phyloP scores from a whole-genome alignment of 192 early-diverging fungal species.

The Pilaira anomala region DNA sequence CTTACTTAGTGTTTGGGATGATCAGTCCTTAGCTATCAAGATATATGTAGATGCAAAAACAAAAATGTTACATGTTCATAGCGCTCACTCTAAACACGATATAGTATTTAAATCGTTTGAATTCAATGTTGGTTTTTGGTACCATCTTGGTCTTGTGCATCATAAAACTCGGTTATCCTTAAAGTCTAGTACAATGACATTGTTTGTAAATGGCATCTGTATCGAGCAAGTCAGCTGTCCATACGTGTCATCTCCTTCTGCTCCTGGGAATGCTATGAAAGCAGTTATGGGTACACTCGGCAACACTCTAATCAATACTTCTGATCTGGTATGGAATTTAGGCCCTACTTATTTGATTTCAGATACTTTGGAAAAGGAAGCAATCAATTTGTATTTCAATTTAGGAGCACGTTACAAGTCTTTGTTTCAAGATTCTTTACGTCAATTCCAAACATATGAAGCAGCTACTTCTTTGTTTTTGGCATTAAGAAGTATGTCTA shows the following conservation, averaged over 20 bases:
- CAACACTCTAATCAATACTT: constrained; percentile 16
- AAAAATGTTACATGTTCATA: constrained; percentile 41
- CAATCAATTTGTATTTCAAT: constrained; percentile 58
- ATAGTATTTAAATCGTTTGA: constrained; percentile 47
- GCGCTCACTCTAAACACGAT: constrained; percentile 42
- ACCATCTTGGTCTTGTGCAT: constrained; percentile 67
- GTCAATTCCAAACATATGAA: constrained; percentile 67
- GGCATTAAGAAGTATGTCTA: constrained; percentile 35
- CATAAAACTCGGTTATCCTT: constrained; percentile 48
- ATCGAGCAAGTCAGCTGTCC: constrained; percentile 52
- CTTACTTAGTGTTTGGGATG: constrained; percentile 49
- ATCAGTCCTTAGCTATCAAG: constrained; percentile 42
- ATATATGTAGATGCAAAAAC: constrained; percentile 46
- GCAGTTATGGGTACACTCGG: constrained; percentile 41
- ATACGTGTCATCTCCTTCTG: constrained; percentile 47
- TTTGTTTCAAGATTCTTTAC: constrained; percentile 61
- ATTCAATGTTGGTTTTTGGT: constrained; percentile 60
- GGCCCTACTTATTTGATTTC: constrained; percentile 64
- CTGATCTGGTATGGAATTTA: constrained; percentile 53
- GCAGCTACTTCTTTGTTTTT: constrained; percentile 54
- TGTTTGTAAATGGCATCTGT: constrained; percentile 63
- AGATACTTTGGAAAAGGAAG: constrained; percentile 58
- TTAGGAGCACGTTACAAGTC: constrained; percentile 62
- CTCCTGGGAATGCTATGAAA: constrained; percentile 24
- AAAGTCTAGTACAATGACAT: constrained; percentile 43